Percentiles rank a stretch among this genome's conserved stretches.
Evolutionary conservation across 371 early-diverging fungal genomes (phyloP).

Genomic region (Mortierella sp.): DNA sequence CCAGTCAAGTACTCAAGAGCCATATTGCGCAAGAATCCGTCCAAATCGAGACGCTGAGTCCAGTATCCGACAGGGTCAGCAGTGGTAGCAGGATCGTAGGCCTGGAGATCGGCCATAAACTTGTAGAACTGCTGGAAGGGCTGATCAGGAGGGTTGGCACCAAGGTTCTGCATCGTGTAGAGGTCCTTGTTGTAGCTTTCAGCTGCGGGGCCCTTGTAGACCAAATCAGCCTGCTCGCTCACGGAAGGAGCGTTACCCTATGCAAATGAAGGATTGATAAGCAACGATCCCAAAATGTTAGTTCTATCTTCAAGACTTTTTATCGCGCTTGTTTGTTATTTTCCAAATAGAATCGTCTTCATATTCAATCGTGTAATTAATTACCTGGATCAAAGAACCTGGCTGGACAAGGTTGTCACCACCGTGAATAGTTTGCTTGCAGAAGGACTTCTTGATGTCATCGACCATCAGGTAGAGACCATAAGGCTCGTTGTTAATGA

Average conservation of each 20-base stretch:
- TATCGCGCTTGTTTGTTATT: slow-evolving; percentile 34
- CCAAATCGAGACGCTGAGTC: slow-evolving; percentile 42
- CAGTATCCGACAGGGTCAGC: slow-evolving; percentile 38
- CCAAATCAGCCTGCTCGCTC: slow-evolving; percentile 29
- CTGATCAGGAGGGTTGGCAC: slow-evolving; percentile 35
- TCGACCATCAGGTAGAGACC: slow-evolving; percentile 68
- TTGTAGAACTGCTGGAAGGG: slow-evolving; percentile 56
- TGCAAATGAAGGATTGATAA: too few relatives aligned
- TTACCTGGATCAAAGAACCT: slow-evolving; percentile 57
- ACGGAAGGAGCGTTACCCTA: slow-evolving; percentile 26
- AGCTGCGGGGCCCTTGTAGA: slow-evolving; percentile 38
- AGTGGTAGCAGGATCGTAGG: slow-evolving; percentile 24
- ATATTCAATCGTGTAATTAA: slow-evolving; percentile 47
- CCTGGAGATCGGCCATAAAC: slow-evolving; percentile 50
- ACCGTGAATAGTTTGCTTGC: slow-evolving; percentile 57
- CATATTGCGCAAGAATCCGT: slow-evolving; percentile 57
- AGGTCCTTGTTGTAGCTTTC: slow-evolving; percentile 51
- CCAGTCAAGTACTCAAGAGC: slow-evolving; percentile 63
- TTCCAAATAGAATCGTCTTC: slow-evolving; percentile 22
- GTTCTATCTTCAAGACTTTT: slow-evolving; percentile 49
- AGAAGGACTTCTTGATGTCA: slow-evolving; percentile 60
- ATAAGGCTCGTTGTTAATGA: slow-evolving; percentile 60
- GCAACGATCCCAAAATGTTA: slow-evolving; percentile 12
- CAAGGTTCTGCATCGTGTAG: slow-evolving; percentile 54
- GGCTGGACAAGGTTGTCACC: slow-evolving; percentile 54